Evolutionary conservation across 441 rosid genomes (phyloP), one percentile per base, ranked within the genome.

Genomic region (Erysimum cheiri): DNA sequence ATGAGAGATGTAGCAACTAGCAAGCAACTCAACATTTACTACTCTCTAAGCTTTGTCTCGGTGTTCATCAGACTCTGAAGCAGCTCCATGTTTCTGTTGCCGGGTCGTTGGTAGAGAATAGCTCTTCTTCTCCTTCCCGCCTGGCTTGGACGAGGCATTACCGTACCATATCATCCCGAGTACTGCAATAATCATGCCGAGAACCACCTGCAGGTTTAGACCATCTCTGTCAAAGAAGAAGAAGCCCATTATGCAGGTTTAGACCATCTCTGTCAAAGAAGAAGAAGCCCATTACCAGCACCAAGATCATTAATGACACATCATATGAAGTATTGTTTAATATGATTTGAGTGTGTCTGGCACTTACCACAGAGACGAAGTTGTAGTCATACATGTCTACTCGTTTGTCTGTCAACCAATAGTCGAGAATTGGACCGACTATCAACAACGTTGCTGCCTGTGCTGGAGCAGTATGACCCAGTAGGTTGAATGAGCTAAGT

Each of bases 401-500:
- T 80, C 85, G 74, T 81, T 81, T 81, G 55, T 63, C 75, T 35
- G 90, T 82, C 73, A 87, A 75, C 88, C 90, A 84, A 68, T 80
- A 85, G 75, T 87, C 92, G 53, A 85, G 82, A 76, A 85, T 82
- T 15, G 92, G 92, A 56, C 92, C 90, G 17, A 87, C 6, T 48
- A 85, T 15, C 60, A 87, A 74, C 64, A 87, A 75, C 0, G 92
- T 80, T 61, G 78, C 92, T 67, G 92, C 92, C 71, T 87, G 92
- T 36, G 86, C 90, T 70, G 92, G 92, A 64, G 92, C 90, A 24
- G 88, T 87, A 77, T 87, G 92, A 39, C 90, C 92, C 77, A 87
- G 62, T 52, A 87, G 81, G 76, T 84, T 87, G 80, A 87, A 84
- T 54, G 92, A 87, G 80, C 83, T 84, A 14, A 87, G 81, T 2